Conservation (phyloP, 495 filamentous ascomycete genomes). For the Xylaria longipes region DNA sequence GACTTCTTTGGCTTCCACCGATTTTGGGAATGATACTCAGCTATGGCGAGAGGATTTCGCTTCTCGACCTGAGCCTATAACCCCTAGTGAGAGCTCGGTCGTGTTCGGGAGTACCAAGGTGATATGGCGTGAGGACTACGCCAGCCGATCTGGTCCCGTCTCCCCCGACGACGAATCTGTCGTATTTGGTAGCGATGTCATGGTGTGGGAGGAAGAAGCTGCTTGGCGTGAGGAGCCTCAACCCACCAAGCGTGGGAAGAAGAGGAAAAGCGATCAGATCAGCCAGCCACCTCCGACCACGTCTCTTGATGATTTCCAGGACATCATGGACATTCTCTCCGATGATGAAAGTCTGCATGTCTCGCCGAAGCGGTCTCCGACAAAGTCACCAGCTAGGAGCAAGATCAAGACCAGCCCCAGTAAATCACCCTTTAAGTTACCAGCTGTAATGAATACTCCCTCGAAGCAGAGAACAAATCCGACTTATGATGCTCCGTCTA, state of each 20-base stretch:
- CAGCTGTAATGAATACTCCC: conserved; percentile 27
- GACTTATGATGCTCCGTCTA: conserved; percentile 19
- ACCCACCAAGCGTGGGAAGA: conserved; percentile 62
- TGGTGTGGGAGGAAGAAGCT: conserved; percentile 67
- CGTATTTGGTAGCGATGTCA: conserved; percentile 60
- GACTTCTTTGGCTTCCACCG: conserved; percentile 47
- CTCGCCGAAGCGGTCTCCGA: conserved; percentile 33
- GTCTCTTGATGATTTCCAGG: conserved; percentile 44
- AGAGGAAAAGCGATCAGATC: conserved; percentile 77
- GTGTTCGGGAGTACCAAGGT: conserved; percentile 35
- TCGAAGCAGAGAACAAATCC: conserved; percentile 18
- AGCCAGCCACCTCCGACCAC: conserved; percentile 43
- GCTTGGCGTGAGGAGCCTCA: conserved; percentile 42
- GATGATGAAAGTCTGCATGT: conserved; percentile 35
- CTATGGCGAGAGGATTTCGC: conserved; percentile 68
- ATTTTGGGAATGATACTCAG: conserved; percentile 58
- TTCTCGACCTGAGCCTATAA: conserved; percentile 39
- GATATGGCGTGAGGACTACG: conserved; percentile 41
- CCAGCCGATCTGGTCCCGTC: conserved; percentile 32
- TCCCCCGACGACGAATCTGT: conserved; percentile 43
- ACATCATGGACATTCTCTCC: conserved; percentile 47
- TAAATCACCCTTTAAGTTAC: conserved; percentile 27
- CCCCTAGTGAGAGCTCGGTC: conserved; percentile 56
- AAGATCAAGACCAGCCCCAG: conserved; percentile 35
- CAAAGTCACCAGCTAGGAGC: conserved; percentile 38